phyloP scores from a whole-genome alignment of 176 grass and related monocot genomes.

The Eleusine coracana region DNA sequence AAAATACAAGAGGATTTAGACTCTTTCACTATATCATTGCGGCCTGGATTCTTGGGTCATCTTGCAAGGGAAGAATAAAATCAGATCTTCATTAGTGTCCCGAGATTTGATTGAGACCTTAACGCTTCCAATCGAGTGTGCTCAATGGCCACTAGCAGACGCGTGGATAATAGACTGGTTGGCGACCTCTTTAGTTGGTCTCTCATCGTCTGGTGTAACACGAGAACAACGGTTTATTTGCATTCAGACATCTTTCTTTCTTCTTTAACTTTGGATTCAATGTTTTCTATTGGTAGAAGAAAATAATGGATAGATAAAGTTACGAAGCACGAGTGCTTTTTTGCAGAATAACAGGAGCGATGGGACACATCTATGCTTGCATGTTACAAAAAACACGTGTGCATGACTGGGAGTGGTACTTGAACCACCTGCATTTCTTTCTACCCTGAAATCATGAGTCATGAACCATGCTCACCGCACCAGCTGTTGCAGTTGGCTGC shows the following conservation, averaged over 20 bases:
- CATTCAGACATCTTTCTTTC: neutral
- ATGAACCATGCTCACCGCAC: neutral
- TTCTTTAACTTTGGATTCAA: neutral
- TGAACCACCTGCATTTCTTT: neutral
- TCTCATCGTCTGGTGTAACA: no score
- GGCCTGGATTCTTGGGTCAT: conserved; percentile 10
- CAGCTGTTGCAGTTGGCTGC: neutral
- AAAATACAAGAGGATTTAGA: neutral
- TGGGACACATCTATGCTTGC: neutral
- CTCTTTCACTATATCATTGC: neutral
- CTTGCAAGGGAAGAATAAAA: neutral
- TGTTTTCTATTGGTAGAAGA: neutral
- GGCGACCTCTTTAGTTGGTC: neutral
- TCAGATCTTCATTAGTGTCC: neutral
- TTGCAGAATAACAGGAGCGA: neutral
- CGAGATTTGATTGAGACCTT: neutral
- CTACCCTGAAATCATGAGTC: neutral
- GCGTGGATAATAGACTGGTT: neutral
- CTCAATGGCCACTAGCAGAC: neutral
- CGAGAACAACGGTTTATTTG: neutral
- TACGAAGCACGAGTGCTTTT: neutral
- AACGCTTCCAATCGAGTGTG: conserved; percentile 5
- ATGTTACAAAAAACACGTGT: neutral
- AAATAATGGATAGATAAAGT: neutral
- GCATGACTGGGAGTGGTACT: neutral